Evolutionary conservation across 768 basidiomycete species (phyloP).

Genomic region (Cystoderma amianthinum): DNA sequence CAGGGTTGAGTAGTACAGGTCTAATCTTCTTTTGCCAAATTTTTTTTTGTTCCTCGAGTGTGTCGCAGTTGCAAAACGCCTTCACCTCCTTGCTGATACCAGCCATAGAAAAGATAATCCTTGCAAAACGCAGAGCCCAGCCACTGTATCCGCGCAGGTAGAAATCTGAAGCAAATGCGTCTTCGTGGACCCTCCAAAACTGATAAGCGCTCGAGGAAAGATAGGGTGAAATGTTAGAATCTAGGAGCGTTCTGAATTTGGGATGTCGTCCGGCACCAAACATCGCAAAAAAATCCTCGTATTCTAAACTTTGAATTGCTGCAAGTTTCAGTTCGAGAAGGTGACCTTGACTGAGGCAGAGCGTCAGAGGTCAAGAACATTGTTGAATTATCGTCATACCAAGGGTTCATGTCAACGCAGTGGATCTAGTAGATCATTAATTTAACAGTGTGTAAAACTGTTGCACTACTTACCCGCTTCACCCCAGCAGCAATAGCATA

Average conservation of each 20-base stretch:
- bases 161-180: conserved; percentile 47
- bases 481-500: conserved; percentile 66
- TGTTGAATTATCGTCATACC: conserved; percentile 19
- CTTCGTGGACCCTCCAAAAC: conserved; percentile 64
- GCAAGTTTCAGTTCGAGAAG: conserved; percentile 77
- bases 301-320: conserved; percentile 44
- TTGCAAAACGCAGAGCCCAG: conserved; percentile 58
- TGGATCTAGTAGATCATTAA: conserved; percentile 36
- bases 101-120: conserved; percentile 49
- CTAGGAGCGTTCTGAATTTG: conserved; percentile 53
- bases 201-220: conserved; percentile 70
- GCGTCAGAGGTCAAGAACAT: no score
- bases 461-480: conserved; percentile 37
- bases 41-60: conserved; percentile 46
- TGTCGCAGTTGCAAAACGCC: conserved; percentile 45
- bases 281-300: conserved; percentile 57
- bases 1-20: conserved; percentile 52
- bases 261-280: conserved; percentile 62
- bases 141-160: conserved; percentile 66
- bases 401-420: conserved; percentile 71
- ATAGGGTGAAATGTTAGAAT: conserved; percentile 53
- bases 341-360: conserved; percentile 53
- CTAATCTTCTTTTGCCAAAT: conserved; percentile 58
- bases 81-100: conserved; percentile 52
- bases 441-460: not conserved